A percentile compares a stretch with the other conserved stretches of the same genome.
phyloP scores from a whole-genome alignment of 768 basidiomycete species.

The Suillus bovinus region DNA sequence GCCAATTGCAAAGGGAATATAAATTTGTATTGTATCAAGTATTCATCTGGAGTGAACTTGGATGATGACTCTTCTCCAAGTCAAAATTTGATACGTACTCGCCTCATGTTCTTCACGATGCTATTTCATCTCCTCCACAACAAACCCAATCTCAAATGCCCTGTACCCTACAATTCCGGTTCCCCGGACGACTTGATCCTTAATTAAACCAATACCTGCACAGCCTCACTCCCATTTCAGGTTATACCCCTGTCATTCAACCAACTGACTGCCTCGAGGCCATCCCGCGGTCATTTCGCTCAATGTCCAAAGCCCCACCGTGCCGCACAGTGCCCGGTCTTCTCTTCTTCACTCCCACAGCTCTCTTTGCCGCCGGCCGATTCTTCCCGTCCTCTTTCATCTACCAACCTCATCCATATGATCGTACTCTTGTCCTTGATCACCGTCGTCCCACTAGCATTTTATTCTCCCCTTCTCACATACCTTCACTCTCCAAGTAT shows the following conservation, averaged over 20 bases:
- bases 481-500: neutral
- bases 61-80: neutral
- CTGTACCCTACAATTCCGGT: neutral
- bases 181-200: conserved; percentile 8
- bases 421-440: neutral
- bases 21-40: neutral
- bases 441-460: conserved; percentile 2
- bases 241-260: conserved; percentile 1
- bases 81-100: neutral
- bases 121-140: conserved; percentile 2
- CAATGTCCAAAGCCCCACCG: neutral
- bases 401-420: neutral
- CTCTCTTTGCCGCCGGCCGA: neutral
- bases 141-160: conserved; percentile 7
- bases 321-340: conserved; percentile 3
- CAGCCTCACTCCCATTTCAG: neutral
- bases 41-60: neutral
- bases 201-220: neutral
- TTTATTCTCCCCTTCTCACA: neutral
- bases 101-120: conserved; percentile 5
- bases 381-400: neutral
- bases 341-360: neutral
- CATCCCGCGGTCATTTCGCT: conserved; percentile 3
- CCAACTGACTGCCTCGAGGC: conserved; percentile 3
- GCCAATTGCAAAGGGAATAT: neutral